phyloP scores from a whole-genome alignment of 768 basidiomycete genomes.

The Calocybe cyanea region DNA sequence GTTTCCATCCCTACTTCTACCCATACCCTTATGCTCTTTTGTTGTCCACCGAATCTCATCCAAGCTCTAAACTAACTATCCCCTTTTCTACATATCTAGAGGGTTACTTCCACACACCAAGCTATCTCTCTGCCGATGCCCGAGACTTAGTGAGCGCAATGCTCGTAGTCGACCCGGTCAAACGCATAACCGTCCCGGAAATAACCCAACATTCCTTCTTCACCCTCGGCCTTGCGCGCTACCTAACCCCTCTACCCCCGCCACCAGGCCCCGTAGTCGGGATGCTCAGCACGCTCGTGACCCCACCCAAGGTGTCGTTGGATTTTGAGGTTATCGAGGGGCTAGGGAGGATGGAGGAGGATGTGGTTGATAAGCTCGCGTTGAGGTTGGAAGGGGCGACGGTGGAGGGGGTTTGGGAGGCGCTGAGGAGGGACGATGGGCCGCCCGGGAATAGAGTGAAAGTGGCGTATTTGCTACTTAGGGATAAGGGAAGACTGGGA shows the following conservation, averaged over 20 bases:
- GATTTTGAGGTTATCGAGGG: constrained; percentile 90
- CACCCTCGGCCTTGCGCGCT: constrained; percentile 77
- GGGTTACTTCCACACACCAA: constrained; percentile 83
- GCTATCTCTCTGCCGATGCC: constrained; percentile 76
- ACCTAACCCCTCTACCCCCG: constrained; percentile 81
- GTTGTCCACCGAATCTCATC: too few relatives aligned
- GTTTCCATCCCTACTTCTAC: too few relatives aligned
- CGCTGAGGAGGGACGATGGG: constrained; percentile 78
- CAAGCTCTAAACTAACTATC: too few relatives aligned
- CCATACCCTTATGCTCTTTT: too few relatives aligned
- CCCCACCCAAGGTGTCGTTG: constrained; percentile 56
- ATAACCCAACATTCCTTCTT: constrained; percentile 92
- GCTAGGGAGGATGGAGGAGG: constrained; percentile 87
- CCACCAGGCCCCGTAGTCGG: constrained; percentile 75
- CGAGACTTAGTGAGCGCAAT: constrained; percentile 78
- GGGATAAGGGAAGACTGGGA: constrained; percentile 82
- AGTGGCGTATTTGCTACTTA: constrained; percentile 90
- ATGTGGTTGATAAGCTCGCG: constrained; percentile 82
- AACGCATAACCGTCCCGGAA: constrained; percentile 89
- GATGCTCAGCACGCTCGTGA: constrained; percentile 67
- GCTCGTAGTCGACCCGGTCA: constrained; percentile 92
- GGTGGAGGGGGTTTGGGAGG: constrained; percentile 85
- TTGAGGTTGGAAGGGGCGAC: constrained; percentile 67
- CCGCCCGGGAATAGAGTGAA: constrained; percentile 89
- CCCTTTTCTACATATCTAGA: constrained; percentile 40